Percentiles rank a stretch among this genome's conserved stretches.
Evolutionary conservation across 2,329 filamentous ascomycete species (phyloP).

Genomic region (Ampelomyces quisqualis): DNA sequence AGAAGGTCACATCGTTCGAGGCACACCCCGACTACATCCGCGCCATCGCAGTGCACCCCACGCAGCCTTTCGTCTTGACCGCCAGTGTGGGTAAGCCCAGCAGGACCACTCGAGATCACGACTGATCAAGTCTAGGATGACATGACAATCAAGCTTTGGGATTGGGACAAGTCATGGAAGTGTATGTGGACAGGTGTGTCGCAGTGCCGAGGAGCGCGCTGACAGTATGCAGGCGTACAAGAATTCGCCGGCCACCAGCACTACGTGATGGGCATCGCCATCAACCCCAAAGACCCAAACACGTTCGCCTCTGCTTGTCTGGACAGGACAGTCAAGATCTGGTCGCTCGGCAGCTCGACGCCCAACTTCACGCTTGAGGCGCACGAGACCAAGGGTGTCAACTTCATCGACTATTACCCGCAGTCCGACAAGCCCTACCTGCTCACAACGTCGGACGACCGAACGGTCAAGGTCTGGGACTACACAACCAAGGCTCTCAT

Average conservation of each 20-base stretch:
- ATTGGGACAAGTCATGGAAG: conserved; percentile 98
- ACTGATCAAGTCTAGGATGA: conserved; percentile 38
- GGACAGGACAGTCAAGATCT: conserved; percentile 96
- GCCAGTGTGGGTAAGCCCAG: conserved; percentile 59
- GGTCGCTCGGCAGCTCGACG: conserved; percentile 90
- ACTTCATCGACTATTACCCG: conserved; percentile 88
- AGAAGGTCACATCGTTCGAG: conserved; percentile 97
- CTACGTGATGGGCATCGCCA: conserved; percentile 94
- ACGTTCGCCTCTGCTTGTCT: conserved; percentile 91
- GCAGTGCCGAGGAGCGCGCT: conserved; percentile 11
- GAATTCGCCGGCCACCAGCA: conserved; percentile 95
- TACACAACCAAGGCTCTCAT: conserved; percentile 98
- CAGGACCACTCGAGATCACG: neutral
- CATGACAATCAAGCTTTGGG: conserved; percentile 83
- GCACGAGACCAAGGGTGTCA: conserved; percentile 95
- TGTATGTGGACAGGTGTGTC: conserved; percentile 50
- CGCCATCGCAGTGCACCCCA: conserved; percentile 92
- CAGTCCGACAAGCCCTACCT: conserved; percentile 76
- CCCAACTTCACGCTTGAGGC: conserved; percentile 97
- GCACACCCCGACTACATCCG: conserved; percentile 98
- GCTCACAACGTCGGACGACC: conserved; percentile 93
- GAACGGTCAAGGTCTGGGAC: conserved; percentile 97
- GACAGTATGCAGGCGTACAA: conserved; percentile 60
- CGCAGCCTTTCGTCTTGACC: conserved; percentile 92
- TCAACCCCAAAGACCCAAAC: conserved; percentile 85